Base-by-base conservation (phyloP, 208 protist species). In the Acanthamoeba divionensis region DNA sequence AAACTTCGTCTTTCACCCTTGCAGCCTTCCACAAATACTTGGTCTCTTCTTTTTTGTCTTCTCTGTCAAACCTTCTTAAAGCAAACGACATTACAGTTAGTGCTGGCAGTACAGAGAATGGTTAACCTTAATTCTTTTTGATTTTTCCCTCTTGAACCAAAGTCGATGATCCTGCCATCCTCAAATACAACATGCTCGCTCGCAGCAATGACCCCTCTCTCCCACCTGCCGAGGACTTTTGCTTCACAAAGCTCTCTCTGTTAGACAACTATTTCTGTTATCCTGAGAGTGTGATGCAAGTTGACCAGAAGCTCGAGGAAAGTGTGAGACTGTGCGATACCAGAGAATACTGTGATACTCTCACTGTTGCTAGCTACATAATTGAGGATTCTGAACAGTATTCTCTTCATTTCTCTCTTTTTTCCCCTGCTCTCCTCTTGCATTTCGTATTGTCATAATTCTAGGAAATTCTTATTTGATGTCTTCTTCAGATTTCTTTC, bases 261-360 rank as follows among this genome's bases (percentile, higher is more conserved):
- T 47, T 88, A 7, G 79, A 88, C 79, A 88, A 88, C 18, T 88
- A 88, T 60, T 88, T 88, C 38, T 88, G 79, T 36, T 88, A 88
- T 13, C 79, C 79, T 21, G 79, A 88, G 57, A 3, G 55, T 2
- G 79, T 88, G 38, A 88, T 88, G 79, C 55, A 31, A 7, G 41
- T 88, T 13, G 79, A 88, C 44, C 31, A 26, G 15, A 41, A 71
- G 55, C 57, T 88, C 38, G 79, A 88, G 79, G 79, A 88, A n/a
- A 47, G 44, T 44, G 55, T 88, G 36, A 54, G 79, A 2, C 33
- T 88, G 55, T 88, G 79, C 41, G 79, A 88, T 45, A 88, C 79
- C 4, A 41, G 79, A 18, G 79, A 88, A 47, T 88, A 88, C 29
- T 88, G 79, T n/a, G 79, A 88, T n/a, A 88, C 79, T 1, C 79